Evolutionary conservation across 208 protist species (phyloP).

Genomic region (Acanthamoeba triangularis): DNA sequence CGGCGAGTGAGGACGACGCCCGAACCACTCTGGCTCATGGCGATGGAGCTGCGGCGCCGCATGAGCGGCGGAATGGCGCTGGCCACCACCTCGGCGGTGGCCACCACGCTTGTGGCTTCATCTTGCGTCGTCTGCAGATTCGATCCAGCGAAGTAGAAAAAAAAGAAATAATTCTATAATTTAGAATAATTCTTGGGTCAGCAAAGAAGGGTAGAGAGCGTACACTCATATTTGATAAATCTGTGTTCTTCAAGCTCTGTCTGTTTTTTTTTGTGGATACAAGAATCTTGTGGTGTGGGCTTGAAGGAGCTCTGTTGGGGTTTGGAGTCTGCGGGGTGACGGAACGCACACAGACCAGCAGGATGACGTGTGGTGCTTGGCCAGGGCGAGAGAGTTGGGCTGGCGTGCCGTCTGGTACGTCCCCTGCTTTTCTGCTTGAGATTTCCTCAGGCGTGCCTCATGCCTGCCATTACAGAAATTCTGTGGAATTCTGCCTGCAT

Average conservation of each 20-base stretch:
- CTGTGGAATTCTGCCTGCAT: too few species aligned
- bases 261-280: neutral
- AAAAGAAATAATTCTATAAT: neutral
- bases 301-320: too few species aligned
- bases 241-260: neutral
- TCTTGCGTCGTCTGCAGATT: neutral
- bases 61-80: constrained; percentile 5
- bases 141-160: neutral
- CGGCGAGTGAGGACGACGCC: neutral
- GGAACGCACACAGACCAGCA: too few species aligned
- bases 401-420: neutral
- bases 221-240: neutral
- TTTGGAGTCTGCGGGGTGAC: neutral
- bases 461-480: too few species aligned
- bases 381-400: neutral
- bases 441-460: neutral
- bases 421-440: neutral
- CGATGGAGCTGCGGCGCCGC: neutral
- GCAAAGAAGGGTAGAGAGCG: too few species aligned
- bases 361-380: too few species aligned
- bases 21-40: constrained; percentile 31
- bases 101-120: neutral
- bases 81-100: neutral
- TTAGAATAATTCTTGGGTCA: neutral
- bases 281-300: neutral